Evolutionary conservation across 2,329 filamentous ascomycete species (phyloP).

Genomic region (Diaporthe ampelina): DNA sequence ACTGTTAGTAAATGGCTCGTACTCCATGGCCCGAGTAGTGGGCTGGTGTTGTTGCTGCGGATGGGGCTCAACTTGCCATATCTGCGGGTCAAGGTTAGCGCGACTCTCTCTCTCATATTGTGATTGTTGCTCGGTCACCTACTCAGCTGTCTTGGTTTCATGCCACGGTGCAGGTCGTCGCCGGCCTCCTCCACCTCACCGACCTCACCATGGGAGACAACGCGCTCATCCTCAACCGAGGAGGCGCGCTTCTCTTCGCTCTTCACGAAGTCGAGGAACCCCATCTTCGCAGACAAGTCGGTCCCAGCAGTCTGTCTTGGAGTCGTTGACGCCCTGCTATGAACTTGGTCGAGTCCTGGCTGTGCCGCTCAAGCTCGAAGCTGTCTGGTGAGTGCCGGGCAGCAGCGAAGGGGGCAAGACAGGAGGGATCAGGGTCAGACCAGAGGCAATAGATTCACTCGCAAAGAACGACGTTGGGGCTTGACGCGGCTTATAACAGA

Average conservation of each 20-base stretch:
- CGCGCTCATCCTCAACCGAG: conserved; percentile 31
- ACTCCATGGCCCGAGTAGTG: background rate
- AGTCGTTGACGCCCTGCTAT: background rate
- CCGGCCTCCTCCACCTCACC: conserved; percentile 31
- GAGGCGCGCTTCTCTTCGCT: conserved; percentile 39
- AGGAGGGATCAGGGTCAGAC: conserved; percentile 1
- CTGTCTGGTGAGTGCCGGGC: conserved; percentile 13
- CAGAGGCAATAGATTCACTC: background rate
- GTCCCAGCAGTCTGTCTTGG: conserved; percentile 1
- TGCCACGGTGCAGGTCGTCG: conserved; percentile 39
- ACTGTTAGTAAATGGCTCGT: background rate
- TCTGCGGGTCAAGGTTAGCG: conserved; percentile 26
- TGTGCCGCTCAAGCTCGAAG: conserved; percentile 17
- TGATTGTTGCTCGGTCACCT: background rate
- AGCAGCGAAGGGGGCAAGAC: background rate
- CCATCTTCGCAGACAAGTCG: conserved; percentile 20
- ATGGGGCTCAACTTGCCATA: conserved; percentile 33
- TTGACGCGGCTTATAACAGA: conserved; percentile 27
- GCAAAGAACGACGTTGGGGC: conserved; percentile 19
- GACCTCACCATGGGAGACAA: conserved; percentile 7
- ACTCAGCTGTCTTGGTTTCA: conserved; percentile 40
- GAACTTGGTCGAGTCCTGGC: background rate
- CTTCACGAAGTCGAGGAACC: conserved; percentile 35
- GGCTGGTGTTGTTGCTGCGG: background rate
- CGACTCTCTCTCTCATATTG: background rate